Conservation (phyloP, 2,329 filamentous ascomycete genomes). For the Epichloe coenophiala region DNA sequence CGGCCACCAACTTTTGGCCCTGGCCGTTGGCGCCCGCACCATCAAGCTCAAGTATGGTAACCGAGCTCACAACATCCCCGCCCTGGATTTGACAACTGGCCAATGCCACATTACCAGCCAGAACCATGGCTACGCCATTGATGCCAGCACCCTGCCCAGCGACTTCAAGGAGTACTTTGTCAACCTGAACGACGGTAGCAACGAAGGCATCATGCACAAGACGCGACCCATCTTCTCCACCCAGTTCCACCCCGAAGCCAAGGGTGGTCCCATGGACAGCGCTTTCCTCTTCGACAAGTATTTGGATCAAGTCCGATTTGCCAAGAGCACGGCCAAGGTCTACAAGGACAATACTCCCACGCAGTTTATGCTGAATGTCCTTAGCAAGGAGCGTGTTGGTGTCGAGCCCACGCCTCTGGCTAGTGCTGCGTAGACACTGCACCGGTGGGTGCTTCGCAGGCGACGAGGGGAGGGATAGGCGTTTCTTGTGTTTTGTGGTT, state of each 20-base stretch:
- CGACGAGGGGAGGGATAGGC: background rate
- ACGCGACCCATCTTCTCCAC: slow-evolving; percentile 94
- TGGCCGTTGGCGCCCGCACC: slow-evolving; percentile 77
- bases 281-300: slow-evolving; percentile 96
- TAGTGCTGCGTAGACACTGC: slow-evolving; percentile 25
- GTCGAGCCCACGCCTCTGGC: slow-evolving; percentile 55
- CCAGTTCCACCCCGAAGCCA: slow-evolving; percentile 97
- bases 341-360: slow-evolving; percentile 81
- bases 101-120: slow-evolving; percentile 98
- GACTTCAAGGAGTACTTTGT: slow-evolving; percentile 98
- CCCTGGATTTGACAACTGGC: slow-evolving; percentile 84
- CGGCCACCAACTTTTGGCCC: slow-evolving; percentile 87
- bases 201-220: slow-evolving; percentile 96
- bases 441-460: slow-evolving; percentile 1
- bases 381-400: slow-evolving; percentile 89
- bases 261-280: slow-evolving; percentile 91
- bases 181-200: slow-evolving; percentile 94
- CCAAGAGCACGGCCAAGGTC: slow-evolving; percentile 69
- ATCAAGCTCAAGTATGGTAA: slow-evolving; percentile 99
- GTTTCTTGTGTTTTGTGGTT: background rate
- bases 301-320: slow-evolving; percentile 74
- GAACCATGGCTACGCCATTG: slow-evolving; percentile 96
- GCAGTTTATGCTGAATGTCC: slow-evolving; percentile 76
- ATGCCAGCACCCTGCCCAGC: slow-evolving; percentile 62
- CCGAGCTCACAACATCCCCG: slow-evolving; percentile 96